Conservation (phyloP, 805 yeast species). For the Saturnispora besseyi region DNA sequence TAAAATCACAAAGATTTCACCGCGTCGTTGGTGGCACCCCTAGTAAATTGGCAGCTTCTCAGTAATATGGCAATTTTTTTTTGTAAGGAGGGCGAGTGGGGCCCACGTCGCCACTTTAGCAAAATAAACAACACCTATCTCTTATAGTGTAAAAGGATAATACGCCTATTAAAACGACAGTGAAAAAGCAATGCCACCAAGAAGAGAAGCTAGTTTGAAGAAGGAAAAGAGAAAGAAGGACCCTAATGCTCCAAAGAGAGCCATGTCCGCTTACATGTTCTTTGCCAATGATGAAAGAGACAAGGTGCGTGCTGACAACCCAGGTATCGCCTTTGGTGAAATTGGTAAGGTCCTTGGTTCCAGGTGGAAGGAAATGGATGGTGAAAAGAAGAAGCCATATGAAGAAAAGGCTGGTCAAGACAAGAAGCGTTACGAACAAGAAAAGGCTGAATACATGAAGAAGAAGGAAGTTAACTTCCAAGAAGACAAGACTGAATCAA, state of each 20-base stretch:
- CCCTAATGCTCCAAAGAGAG: constrained; percentile 99
- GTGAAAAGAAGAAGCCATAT: constrained; percentile 81
- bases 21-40: too few species aligned
- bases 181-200: constrained; percentile 12
- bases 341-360: constrained; percentile 94
- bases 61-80: too few species aligned
- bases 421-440: constrained; percentile 95
- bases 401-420: constrained; percentile 91
- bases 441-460: constrained; percentile 74
- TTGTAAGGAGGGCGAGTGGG: too few species aligned
- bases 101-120: neutral
- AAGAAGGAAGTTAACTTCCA: constrained; percentile 15
- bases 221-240: constrained; percentile 40
- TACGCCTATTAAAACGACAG: neutral
- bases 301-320: constrained; percentile 89
- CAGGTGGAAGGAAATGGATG: constrained; percentile 85
- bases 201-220: constrained; percentile 15
- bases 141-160: neutral
- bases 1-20: too few species aligned
- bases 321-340: constrained; percentile 92
- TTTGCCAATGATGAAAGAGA: constrained; percentile 98
- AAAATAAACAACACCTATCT: neutral
- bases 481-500: constrained; percentile 6
- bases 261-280: constrained; percentile 97
- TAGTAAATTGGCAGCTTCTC: too few species aligned